A percentile compares a stretch with the other conserved stretches of the same genome.
Evolutionary conservation across 2,329 filamentous ascomycete species (phyloP).

Genomic region (Apiospora malaysiana): DNA sequence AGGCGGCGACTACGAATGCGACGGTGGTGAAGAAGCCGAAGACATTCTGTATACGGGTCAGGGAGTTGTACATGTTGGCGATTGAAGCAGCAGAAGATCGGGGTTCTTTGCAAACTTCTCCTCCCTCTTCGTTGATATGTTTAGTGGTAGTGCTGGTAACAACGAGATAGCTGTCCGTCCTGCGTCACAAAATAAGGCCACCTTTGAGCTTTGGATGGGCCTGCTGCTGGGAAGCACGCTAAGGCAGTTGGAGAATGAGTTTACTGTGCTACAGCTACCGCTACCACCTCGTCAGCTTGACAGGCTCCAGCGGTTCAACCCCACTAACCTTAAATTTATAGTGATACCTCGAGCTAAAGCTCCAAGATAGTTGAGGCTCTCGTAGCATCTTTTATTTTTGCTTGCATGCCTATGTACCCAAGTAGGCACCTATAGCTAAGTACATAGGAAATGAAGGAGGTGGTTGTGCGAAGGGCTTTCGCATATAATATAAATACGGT

Average conservation of each 20-base stretch:
- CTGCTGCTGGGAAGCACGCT: background rate
- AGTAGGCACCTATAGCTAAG: background rate
- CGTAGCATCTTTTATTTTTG: too few species aligned
- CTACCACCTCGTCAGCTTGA: background rate
- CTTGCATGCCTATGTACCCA: background rate
- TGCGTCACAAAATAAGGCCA: slow-evolving; percentile 24
- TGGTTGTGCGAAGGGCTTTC: background rate
- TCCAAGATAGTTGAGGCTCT: background rate
- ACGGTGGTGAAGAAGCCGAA: slow-evolving; percentile 99
- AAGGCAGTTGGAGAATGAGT: background rate
- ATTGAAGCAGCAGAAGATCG: slow-evolving; percentile 16
- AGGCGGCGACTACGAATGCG: slow-evolving; percentile 76
- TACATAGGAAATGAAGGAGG: background rate
- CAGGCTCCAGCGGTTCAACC: background rate
- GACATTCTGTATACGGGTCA: slow-evolving; percentile 86
- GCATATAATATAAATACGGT: background rate
- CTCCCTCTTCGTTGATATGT: background rate
- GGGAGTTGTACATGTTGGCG: slow-evolving; percentile 79
- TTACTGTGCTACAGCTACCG: too few species aligned
- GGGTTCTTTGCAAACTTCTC: background rate
- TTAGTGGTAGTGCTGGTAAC: slow-evolving; percentile 34
- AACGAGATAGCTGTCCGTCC: background rate
- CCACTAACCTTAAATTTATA: slow-evolving; percentile 6
- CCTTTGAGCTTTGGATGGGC: slow-evolving; percentile 24
- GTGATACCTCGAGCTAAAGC: background rate